Conservation (phyloP, 306 rosid species). For the Gynostemma pentaphyllum region DNA sequence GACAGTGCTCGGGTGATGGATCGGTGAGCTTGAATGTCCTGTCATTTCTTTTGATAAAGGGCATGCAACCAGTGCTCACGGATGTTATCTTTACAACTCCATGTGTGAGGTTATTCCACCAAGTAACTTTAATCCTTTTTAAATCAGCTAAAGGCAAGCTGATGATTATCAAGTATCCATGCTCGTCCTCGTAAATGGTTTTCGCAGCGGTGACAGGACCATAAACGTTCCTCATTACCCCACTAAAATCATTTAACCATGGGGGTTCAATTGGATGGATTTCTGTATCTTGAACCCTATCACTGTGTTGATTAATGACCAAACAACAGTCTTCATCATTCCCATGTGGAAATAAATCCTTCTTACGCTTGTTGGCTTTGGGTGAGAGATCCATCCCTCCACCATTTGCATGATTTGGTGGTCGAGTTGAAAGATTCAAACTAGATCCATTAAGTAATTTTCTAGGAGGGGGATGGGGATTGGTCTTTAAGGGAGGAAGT, state of each 20-base stretch:
- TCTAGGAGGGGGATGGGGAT: conserved; percentile 12
- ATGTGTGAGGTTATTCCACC: conserved; percentile 26
- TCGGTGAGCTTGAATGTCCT: conserved; percentile 31
- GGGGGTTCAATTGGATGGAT: conserved; percentile 19
- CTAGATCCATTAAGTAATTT: conserved; percentile 25
- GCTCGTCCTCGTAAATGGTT: conserved; percentile 29
- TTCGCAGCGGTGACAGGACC: conserved; percentile 32
- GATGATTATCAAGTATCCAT: conserved; percentile 23
- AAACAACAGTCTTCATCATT: conserved; percentile 24
- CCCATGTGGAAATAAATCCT: conserved; percentile 24
- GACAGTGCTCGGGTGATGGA: conserved; percentile 30
- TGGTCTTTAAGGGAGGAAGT: conserved; percentile 15
- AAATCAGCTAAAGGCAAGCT: conserved; percentile 25
- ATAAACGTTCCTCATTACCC: conserved; percentile 27
- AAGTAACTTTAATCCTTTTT: conserved; percentile 22
- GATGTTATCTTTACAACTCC: conserved; percentile 28
- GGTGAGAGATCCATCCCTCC: conserved; percentile 21
- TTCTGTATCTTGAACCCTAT: conserved; percentile 20
- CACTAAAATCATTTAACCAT: conserved; percentile 30
- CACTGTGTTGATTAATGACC: conserved; percentile 17
- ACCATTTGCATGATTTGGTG: conserved; percentile 17
- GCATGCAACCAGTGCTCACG: conserved; percentile 22
- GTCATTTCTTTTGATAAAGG: conserved; percentile 20
- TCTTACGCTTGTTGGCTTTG: conserved; percentile 26
- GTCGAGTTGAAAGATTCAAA: conserved; percentile 20